Base-by-base conservation (phyloP, 805 yeast species). In the Ogataea paraovalis region DNA sequence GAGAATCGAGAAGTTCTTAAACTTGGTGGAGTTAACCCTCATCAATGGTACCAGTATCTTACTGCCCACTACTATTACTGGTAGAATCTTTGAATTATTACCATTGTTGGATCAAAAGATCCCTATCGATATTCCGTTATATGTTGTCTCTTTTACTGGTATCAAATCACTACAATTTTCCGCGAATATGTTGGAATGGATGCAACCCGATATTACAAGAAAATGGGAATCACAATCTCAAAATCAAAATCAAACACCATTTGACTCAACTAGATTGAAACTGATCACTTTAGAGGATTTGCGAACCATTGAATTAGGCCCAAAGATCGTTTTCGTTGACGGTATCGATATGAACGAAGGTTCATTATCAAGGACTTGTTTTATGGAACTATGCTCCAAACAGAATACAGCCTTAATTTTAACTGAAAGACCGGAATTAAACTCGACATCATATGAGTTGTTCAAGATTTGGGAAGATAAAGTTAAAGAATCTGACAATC, bases 141-240 rank as follows among this genome's bases (percentile, higher is more conserved):
- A 87, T 30, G 74, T 89, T 48, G 68, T 87, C n/a, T 81, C 96
- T 3, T 83, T 81, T 57, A 82, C 90, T 0, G 95, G 94, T 22
- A 80, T 89, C 3, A 82, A 92, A 58, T 75, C 85, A 3, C 65
- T 94, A 47, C 77, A 85, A 22, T 88, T 86, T 60, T 96, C 97
- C 0, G 79, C 88, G 13, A 85, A 90, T 47, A 86, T 94, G 84
- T 68, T 92, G 25, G 99, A 94, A 69, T 94, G 98, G 98, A 85
- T 94, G 90, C 82, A 96, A 0, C 79, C 92, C 0, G 76, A 83
- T n/a, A 76, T 90, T n/a, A 78, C 87, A 22, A 85, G 86, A 56
- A 85, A 82, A 41, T 90, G 96, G 92, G 96, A 89, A 59, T 70
- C 76, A 7, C 75, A 89, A 59, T 70, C 76, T 6, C 75, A 79